These are phyloP conservation scores for Xylariaceae sp. DNA, from an alignment of 2,329 filamentous ascomycete genomes.

Conservation along the genomic window DNA sequence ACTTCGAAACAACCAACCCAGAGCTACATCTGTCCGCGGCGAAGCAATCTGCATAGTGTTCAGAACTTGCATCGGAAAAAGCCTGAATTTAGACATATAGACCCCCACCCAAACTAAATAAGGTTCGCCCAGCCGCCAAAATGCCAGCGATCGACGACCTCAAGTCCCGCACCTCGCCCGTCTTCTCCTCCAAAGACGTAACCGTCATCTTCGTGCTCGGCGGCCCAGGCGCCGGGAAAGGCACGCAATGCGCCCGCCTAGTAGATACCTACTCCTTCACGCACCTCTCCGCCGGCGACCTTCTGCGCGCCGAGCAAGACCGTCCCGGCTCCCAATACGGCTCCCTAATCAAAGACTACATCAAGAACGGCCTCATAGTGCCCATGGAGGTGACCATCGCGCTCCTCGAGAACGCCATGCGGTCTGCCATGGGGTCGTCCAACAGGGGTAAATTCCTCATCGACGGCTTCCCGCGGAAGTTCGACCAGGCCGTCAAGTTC, in stretches of 20 bases:
- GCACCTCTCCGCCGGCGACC: constrained; percentile 89
- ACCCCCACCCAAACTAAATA: too few species aligned
- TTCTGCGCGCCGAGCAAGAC: constrained; percentile 90
- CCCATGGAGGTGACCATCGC: constrained; percentile 98
- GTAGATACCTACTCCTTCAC: constrained; percentile 87
- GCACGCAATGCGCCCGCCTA: constrained; percentile 88
- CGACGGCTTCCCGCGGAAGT: constrained; percentile 88
- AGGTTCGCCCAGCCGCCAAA: constrained; percentile 24
- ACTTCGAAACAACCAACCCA: too few species aligned
- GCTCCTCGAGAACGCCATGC: constrained; percentile 92
- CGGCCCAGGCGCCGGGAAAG: constrained; percentile 92
- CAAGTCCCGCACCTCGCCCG: constrained; percentile 51
- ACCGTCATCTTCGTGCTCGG: constrained; percentile 97
- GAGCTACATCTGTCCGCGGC: too few species aligned
- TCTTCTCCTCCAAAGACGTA: constrained; percentile 72
- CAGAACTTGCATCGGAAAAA: too few species aligned
- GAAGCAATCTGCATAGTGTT: too few species aligned
- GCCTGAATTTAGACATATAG: too few species aligned
- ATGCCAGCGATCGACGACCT: constrained; percentile 40
- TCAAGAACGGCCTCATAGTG: constrained; percentile 91
- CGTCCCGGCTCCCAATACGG: constrained; percentile 85
- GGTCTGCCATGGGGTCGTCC: constrained; percentile 51
- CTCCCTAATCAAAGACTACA: constrained; percentile 87
- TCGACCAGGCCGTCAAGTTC: constrained; percentile 94
- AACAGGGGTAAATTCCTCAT: constrained; percentile 66